These are phyloP conservation scores for Cinchona pubescens DNA, from an alignment of 257 asterid species.

Conservation along the genomic window DNA sequence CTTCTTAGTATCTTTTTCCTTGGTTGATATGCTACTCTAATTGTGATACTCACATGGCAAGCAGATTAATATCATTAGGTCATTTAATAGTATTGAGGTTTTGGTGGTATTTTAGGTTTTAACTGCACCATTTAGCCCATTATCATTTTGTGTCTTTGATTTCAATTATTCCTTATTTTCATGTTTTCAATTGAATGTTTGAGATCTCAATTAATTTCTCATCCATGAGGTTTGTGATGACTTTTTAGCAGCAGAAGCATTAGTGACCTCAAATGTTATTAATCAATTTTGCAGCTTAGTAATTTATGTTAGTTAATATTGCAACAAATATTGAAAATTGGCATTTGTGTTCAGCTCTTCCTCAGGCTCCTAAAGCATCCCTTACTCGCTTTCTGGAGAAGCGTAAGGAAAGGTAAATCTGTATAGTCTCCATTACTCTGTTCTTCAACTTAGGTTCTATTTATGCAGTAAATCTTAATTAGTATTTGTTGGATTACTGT, in stretches of 20 bases:
- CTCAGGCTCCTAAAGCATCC: constrained; percentile 80
- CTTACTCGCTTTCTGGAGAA: constrained; percentile 79
- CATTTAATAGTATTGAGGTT: not conserved
- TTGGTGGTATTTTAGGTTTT: not conserved
- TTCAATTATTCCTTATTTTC: not conserved
- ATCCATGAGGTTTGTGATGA: not conserved
- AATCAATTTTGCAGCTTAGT: not conserved
- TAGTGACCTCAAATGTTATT: not conserved
- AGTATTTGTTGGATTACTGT: not conserved
- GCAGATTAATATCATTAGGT: too few relatives aligned
- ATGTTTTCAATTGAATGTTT: not conserved
- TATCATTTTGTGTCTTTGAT: not conserved
- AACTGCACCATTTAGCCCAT: not conserved
- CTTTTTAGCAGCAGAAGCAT: not conserved
- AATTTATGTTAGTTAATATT: not conserved
- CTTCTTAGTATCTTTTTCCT: not conserved
- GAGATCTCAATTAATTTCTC: not conserved
- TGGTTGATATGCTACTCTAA: not conserved
- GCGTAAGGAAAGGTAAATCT: constrained; percentile 76
- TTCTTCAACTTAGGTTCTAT: not conserved
- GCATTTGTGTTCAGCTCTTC: constrained; percentile 53
- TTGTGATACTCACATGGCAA: not conserved
- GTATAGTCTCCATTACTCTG: not conserved
- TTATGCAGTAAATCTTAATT: not conserved
- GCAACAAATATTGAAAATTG: not conserved